Evolutionary conservation across 2,329 filamentous ascomycete genomes (phyloP).

Genomic region (Byssothecium circinans): DNA sequence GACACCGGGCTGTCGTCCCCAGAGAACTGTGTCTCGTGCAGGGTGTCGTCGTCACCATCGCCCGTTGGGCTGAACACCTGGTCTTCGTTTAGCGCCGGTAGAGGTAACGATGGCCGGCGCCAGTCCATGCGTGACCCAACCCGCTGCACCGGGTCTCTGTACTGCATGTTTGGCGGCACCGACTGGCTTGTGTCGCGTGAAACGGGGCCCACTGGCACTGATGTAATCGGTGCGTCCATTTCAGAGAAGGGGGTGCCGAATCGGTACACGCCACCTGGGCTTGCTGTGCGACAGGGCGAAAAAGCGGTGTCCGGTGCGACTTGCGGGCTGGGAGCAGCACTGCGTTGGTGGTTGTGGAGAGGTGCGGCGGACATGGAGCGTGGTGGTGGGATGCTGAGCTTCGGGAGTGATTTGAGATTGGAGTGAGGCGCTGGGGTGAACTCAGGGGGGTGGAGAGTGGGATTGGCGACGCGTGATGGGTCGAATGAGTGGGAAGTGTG

Average conservation of each 20-base stretch:
- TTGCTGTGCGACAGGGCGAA: slow-evolving; percentile 52
- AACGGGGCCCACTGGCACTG: slow-evolving; percentile 70
- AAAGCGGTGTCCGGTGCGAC: slow-evolving; percentile 44
- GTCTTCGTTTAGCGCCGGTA: slow-evolving; percentile 72
- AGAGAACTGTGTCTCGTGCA: slow-evolving; percentile 38
- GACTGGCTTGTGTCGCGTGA: slow-evolving; percentile 82
- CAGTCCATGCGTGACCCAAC: slow-evolving; percentile 49
- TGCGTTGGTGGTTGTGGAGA: slow-evolving; percentile 25
- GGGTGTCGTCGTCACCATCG: slow-evolving; percentile 39
- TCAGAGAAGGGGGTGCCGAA: slow-evolving; percentile 88
- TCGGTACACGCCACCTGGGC: slow-evolving; percentile 67
- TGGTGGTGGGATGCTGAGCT: slow-evolving; percentile 56
- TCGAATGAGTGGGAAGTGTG: slow-evolving; percentile 36
- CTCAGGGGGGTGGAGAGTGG: slow-evolving; percentile 42
- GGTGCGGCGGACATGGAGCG: slow-evolving; percentile 42
- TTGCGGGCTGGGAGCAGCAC: slow-evolving; percentile 26
- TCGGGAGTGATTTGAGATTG: slow-evolving; percentile 59
- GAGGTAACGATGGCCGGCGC: slow-evolving; percentile 68
- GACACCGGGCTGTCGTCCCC: slow-evolving; percentile 36
- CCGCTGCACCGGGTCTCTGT: slow-evolving; percentile 56
- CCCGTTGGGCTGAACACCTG: slow-evolving; percentile 46
- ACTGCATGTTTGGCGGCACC: slow-evolving; percentile 91
- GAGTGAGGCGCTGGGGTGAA: slow-evolving; percentile 50
- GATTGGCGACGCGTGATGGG: slow-evolving; percentile 29
- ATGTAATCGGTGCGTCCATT: slow-evolving; percentile 82